phyloP scores from a whole-genome alignment of 2,329 filamentous ascomycete genomes.

The Tolypocladium tropicale region DNA sequence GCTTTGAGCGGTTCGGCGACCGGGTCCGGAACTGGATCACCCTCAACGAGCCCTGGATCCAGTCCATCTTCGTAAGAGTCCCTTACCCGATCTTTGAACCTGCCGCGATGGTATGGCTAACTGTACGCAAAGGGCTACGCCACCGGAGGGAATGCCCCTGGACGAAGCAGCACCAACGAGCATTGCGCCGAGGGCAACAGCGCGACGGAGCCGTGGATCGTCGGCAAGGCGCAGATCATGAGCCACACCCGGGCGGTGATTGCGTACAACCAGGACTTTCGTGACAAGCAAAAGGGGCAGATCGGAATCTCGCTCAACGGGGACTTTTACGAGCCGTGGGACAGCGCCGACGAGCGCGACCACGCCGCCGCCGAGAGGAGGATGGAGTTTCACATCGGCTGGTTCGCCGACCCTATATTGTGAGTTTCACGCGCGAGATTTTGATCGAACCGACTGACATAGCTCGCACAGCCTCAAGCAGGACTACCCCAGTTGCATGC shows the following conservation, averaged over 20 bases:
- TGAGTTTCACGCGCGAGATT: slow-evolving; percentile 6
- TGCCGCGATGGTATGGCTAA: neutral
- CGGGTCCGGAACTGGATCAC: slow-evolving; percentile 29
- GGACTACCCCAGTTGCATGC: slow-evolving; percentile 76
- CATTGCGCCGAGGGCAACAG: slow-evolving; percentile 14
- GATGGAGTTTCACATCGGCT: slow-evolving; percentile 27
- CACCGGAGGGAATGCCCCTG: slow-evolving; percentile 23
- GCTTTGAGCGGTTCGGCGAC: slow-evolving; percentile 29
- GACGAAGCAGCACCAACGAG: slow-evolving; percentile 12
- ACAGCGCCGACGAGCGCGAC: slow-evolving; percentile 13
- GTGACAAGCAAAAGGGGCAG: slow-evolving; percentile 14
- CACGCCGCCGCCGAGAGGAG: slow-evolving; percentile 20
- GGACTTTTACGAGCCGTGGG: slow-evolving; percentile 26
- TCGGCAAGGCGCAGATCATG: slow-evolving; percentile 24
- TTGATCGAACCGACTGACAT: neutral
- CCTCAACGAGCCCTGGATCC: slow-evolving; percentile 28
- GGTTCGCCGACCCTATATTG: slow-evolving; percentile 29
- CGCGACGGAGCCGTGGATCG: slow-evolving; percentile 25
- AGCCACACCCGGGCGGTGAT: slow-evolving; percentile 22
- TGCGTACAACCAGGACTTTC: slow-evolving; percentile 22
- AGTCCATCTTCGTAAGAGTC: slow-evolving; percentile 22
- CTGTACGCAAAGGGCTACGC: slow-evolving; percentile 15
- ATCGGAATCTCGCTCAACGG: slow-evolving; percentile 27
- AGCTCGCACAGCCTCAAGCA: slow-evolving; percentile 9
- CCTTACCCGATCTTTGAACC: neutral